Evolutionary conservation across 2,329 filamentous ascomycete species (phyloP), one percentile per base, ranked within the genome.

Genomic region (Chrysoporthe austroafricana): DNA sequence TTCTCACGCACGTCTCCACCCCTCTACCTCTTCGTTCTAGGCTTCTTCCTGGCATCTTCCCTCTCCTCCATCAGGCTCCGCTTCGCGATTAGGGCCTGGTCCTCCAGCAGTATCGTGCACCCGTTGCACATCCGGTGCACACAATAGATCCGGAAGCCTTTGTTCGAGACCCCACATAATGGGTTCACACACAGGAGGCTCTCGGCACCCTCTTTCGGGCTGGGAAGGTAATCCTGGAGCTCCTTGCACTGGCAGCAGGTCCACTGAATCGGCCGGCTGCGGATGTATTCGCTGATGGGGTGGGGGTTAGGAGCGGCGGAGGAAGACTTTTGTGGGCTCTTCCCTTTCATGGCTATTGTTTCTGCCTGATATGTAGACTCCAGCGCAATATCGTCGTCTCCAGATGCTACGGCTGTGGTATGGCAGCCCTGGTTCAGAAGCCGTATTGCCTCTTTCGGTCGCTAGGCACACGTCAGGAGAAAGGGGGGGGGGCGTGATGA

Each of bases 41-140:
- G 8, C 34, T 39, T 32, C 8, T 21, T 16, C 32, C 61, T 32
- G 9, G 54, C 34, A 34, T 62, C 60, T 16, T 50, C 60, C 46
- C 60, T 52, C 36, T 63, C 39, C 46, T 42, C 43, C 36, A 18
- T 42, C 32, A 63, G 32, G 9, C 2, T 14, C 48, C 48, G 36
- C 48, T 6, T 42, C 48, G 60, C 42, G 14, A 42, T n/a, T 18
- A 46, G n/a, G n/a, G 34, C 61, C 11, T 46, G 34, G 13, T n/a
- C 26, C 46, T 63, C 61, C 34, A 63, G 18, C 18, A 63, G 16
- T 4, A 63, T 34, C 34, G 18, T 16, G 18, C 61, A 54, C 4
- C 34, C 16, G 8, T 21, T 44, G 13, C 61, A 63, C 61, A 63
- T 54, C 18, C 43, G 32, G 46, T 63, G 61, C 34, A 54, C 48